Conservation (phyloP, 1,139 yeast genomes). For the Candida sp. region DNA sequence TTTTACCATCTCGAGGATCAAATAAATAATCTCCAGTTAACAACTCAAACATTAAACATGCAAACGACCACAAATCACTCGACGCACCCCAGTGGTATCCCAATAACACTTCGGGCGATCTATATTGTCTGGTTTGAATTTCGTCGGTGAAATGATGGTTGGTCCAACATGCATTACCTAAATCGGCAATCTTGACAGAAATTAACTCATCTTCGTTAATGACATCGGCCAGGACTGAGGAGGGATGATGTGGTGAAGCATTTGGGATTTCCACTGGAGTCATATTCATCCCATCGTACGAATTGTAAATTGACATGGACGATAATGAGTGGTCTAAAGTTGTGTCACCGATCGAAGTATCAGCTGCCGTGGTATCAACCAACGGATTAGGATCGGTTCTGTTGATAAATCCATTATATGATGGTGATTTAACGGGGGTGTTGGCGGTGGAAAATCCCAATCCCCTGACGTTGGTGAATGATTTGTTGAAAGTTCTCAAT, state of each 20-base stretch:
- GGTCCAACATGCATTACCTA: constrained; percentile 51
- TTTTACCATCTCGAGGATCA: constrained; percentile 46
- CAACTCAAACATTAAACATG: constrained; percentile 43
- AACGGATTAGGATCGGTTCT: constrained; percentile 1
- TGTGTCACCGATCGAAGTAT: constrained; percentile 8
- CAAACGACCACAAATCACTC: constrained; percentile 49
- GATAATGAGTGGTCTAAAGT: constrained; percentile 38
- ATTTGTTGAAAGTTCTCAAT: constrained; percentile 44
- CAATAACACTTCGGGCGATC: constrained; percentile 45
- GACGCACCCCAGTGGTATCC: constrained; percentile 52
- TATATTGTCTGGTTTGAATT: constrained; percentile 48
- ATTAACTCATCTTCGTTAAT: constrained; percentile 46
- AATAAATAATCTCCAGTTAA: constrained; percentile 48
- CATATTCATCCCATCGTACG: constrained; percentile 14
- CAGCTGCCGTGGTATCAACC: not conserved
- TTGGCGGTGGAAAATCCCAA: constrained; percentile 39
- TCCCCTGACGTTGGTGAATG: constrained; percentile 36
- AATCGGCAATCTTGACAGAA: constrained; percentile 48
- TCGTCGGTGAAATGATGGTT: constrained; percentile 50
- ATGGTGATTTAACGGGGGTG: constrained; percentile 33
- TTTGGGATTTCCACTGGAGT: constrained; percentile 21
- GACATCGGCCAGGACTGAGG: constrained; percentile 9
- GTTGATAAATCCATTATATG: constrained; percentile 9
- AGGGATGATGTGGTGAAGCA: constrained; percentile 6
- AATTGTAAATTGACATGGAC: constrained; percentile 37